phyloP scores from a whole-genome alignment of 169 alveolate species.

The Pseudocohnilembus persalinus region DNA sequence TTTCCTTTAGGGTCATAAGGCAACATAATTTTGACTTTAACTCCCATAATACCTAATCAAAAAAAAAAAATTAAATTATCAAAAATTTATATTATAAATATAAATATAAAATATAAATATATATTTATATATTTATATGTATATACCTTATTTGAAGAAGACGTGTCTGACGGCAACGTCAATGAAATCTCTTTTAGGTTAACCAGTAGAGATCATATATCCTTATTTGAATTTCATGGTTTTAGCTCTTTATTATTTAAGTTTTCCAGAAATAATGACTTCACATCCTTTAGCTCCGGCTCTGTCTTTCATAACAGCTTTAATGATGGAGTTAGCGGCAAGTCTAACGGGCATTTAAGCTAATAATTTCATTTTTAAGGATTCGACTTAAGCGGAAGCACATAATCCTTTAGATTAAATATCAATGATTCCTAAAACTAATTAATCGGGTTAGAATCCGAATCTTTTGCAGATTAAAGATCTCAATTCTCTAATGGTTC shows the following conservation, averaged over 20 bases:
- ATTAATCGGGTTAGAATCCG: conserved; percentile 95
- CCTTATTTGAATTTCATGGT: conserved; percentile 98
- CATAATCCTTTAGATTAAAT: conserved; percentile 96
- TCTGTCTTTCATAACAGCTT: conserved; percentile 94
- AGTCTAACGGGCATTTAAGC: conserved; percentile 99
- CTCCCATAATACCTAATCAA: conserved; percentile 73
- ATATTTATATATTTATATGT: too few relatives aligned
- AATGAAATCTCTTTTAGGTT: conserved; percentile 96
- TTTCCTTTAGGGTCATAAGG: conserved; percentile 98
- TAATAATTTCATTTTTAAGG: conserved; percentile 96
- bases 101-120: not conserved
- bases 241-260: conserved; percentile 99
- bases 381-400: conserved; percentile 99
- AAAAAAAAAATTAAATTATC: too few relatives aligned
- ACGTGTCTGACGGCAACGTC: conserved; percentile 98
- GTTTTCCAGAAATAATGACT: conserved; percentile 99
- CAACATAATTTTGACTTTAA: conserved; percentile 95
- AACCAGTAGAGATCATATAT: conserved; percentile 99
- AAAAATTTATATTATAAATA: not conserved
- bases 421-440: conserved; percentile 96
- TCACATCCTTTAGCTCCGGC: conserved; percentile 98
- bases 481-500: conserved; percentile 97
- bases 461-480: conserved; percentile 98
- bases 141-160: conserved; percentile 98
- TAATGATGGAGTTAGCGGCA: conserved; percentile 98